Evolutionary conservation across 2,329 filamentous ascomycete species (phyloP).

Genomic region (Furcasterigmium sp.): DNA sequence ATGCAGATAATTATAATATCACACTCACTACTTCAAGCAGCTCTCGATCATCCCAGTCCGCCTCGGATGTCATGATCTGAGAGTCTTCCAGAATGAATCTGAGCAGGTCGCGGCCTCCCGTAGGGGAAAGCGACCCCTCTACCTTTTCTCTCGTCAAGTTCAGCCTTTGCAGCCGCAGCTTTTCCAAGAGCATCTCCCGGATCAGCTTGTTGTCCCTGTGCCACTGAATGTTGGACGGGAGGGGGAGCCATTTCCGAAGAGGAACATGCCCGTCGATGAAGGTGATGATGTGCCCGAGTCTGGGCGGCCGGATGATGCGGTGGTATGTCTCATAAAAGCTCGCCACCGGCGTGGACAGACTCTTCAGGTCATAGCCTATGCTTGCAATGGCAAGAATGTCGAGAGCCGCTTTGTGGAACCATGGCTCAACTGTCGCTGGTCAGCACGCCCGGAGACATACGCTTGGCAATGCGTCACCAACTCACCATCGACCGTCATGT

Average conservation of each 20-base stretch:
- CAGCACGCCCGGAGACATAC: background rate
- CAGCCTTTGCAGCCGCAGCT: slow-evolving; percentile 21
- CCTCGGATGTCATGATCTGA: slow-evolving; percentile 6
- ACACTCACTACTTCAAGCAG: slow-evolving; percentile 18
- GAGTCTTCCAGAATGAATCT: slow-evolving; percentile 21
- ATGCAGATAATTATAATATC: background rate
- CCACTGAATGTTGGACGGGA: slow-evolving; percentile 32
- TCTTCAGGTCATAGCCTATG: slow-evolving; percentile 25
- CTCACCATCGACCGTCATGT: slow-evolving; percentile 20
- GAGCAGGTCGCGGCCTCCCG: slow-evolving; percentile 15
- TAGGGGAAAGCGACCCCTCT: slow-evolving; percentile 9
- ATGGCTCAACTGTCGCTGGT: slow-evolving; percentile 15
- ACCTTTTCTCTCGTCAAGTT: slow-evolving; percentile 14
- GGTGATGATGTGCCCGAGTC: slow-evolving; percentile 20
- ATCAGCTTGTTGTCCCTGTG: slow-evolving; percentile 25
- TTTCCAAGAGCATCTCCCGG: slow-evolving; percentile 23
- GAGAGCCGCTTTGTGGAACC: slow-evolving; percentile 24
- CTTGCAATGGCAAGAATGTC: slow-evolving; percentile 26
- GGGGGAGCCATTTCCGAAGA: slow-evolving; percentile 27
- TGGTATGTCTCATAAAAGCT: slow-evolving; percentile 24
- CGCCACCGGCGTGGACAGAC: slow-evolving; percentile 14
- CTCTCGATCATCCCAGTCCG: slow-evolving; percentile 15
- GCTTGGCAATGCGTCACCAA: no score
- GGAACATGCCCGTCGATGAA: slow-evolving; percentile 25
- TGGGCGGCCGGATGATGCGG: slow-evolving; percentile 22